Evolutionary conservation across 2,329 filamentous ascomycete species (phyloP), one percentile per base, ranked within the genome.

Genomic region (Amauroascus verrucosus): DNA sequence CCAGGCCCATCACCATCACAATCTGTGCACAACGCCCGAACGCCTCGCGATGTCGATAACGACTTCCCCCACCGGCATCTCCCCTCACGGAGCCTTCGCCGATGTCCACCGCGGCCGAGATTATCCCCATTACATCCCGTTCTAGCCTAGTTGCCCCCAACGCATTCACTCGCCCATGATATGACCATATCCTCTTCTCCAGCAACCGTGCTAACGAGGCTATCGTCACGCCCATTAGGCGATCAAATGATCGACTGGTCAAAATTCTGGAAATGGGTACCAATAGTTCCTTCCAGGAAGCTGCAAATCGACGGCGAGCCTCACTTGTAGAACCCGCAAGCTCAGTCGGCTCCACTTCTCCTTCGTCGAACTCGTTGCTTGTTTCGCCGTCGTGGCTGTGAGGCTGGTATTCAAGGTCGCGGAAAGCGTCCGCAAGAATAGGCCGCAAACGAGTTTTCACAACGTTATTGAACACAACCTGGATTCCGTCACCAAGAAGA

Each of bases 1-100:
- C 90, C 88, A 96, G 94, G 61, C 90, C 91, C 65, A 91, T 83
- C 14, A 95, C 81, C 75, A 94, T 81, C 54, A 86, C 81, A 62
- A 95, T 84, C 75, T 96, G 88, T 55, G 78, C 77, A 54, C 86
- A 86, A 63, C 83, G 81, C 26, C 78, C 76, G 72, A 96, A 95
- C 2, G 79, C 70, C 64, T 95, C 89, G 30, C 88, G 76, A 33
- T 93, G 78, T 1, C 80, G 80, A 65, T 95, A 96, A 84, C 86
- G 57, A 75, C 77, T 9, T 13, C 54, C 45, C 20, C 51, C 54
- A 16, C 18, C 67, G 7, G 66, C 61, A 1, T 61, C 63, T 2
- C 62, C 65, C 20, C 64, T 67, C 1, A 70, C 63, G 24, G 43
- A 50, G 9, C 67, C 61, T 1, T 61, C 63, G 14, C 66, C 68